A percentile compares a stretch with the other conserved stretches of the same genome.
phyloP scores from a whole-genome alignment of 331 rosid genomes.

The Rosa hybrid region DNA sequence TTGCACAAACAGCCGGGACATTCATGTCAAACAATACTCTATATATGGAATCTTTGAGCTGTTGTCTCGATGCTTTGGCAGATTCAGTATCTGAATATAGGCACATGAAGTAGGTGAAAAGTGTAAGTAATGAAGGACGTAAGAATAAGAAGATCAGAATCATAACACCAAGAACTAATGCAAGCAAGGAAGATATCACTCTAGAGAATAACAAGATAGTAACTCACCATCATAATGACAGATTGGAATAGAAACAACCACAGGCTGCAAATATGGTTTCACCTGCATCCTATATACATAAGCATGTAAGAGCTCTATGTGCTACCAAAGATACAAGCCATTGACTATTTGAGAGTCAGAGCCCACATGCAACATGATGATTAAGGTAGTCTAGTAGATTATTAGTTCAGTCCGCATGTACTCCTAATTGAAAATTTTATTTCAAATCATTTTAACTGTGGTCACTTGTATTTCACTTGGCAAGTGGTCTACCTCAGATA shows the following conservation, averaged over 20 bases:
- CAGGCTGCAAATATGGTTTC: slow-evolving; percentile 58
- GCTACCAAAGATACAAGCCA: neutral
- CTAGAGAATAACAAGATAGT: slow-evolving; percentile 13
- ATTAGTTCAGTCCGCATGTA: neutral
- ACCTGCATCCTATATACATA: slow-evolving; percentile 71
- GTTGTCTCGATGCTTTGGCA: slow-evolving; percentile 70
- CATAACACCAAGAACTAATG: neutral
- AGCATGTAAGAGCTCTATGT: slow-evolving; percentile 17
- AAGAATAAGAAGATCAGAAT: neutral
- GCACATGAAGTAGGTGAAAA: neutral
- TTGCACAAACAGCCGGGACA: slow-evolving; percentile 83
- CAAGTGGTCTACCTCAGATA: neutral
- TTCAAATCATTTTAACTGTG: neutral
- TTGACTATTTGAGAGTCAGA: neutral
- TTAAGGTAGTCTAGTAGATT: neutral
- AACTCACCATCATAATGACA: slow-evolving; percentile 82
- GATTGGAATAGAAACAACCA: slow-evolving; percentile 68
- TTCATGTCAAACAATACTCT: slow-evolving; percentile 70
- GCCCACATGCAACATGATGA: neutral
- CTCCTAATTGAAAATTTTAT: neutral
- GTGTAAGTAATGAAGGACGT: neutral
- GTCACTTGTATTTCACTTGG: slow-evolving; percentile 3
- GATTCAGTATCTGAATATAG: slow-evolving; percentile 63
- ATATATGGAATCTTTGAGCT: slow-evolving; percentile 69
- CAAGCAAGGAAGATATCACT: neutral